These are phyloP conservation scores for Golubevia pallescens DNA, from an alignment of 1,284 basidiomycete genomes.

Conservation along the genomic window DNA sequence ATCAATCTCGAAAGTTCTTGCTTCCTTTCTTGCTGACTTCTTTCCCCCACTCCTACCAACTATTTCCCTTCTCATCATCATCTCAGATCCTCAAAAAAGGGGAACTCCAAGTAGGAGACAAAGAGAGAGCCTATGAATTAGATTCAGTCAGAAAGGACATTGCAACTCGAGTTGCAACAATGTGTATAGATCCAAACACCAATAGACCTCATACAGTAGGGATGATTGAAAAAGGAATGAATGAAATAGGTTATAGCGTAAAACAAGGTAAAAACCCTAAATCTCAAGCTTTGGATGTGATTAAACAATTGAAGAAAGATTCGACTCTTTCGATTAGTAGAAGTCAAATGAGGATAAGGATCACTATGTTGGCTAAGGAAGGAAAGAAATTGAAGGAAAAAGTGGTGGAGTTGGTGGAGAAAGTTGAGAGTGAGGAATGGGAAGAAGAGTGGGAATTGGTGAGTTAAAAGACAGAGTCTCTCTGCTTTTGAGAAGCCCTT, in stretches of 20 bases:
- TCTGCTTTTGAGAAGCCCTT: too few species aligned
- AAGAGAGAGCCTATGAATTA: slow-evolving; percentile 90
- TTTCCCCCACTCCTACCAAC: not conserved
- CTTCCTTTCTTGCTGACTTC: not conserved
- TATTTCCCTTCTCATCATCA: not conserved
- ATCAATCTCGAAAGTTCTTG: not conserved
- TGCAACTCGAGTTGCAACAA: slow-evolving; percentile 89
- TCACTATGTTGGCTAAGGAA: slow-evolving; percentile 79
- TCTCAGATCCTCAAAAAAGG: slow-evolving; percentile 90
- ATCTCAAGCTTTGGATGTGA: slow-evolving; percentile 82
- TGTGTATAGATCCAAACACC: slow-evolving; percentile 90
- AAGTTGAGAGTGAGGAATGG: slow-evolving; percentile 82
- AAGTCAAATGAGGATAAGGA: slow-evolving; percentile 86
- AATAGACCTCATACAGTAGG: slow-evolving; percentile 89
- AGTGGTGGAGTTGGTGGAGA: slow-evolving; percentile 77
- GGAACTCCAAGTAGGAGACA: slow-evolving; percentile 95
- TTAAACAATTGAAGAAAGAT: slow-evolving; percentile 80
- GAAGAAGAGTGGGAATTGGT: slow-evolving; percentile 86
- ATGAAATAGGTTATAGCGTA: slow-evolving; percentile 89
- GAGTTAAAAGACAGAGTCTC: slow-evolving; percentile 66
- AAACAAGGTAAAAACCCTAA: slow-evolving; percentile 89
- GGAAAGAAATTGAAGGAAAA: slow-evolving; percentile 76
- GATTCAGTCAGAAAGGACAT: slow-evolving; percentile 85
- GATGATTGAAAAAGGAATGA: slow-evolving; percentile 98
- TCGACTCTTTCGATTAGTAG: slow-evolving; percentile 87